Evolutionary conservation across 1,139 yeast species (phyloP), one percentile per base, ranked within the genome.

Genomic region (Blastobotrys apis): DNA sequence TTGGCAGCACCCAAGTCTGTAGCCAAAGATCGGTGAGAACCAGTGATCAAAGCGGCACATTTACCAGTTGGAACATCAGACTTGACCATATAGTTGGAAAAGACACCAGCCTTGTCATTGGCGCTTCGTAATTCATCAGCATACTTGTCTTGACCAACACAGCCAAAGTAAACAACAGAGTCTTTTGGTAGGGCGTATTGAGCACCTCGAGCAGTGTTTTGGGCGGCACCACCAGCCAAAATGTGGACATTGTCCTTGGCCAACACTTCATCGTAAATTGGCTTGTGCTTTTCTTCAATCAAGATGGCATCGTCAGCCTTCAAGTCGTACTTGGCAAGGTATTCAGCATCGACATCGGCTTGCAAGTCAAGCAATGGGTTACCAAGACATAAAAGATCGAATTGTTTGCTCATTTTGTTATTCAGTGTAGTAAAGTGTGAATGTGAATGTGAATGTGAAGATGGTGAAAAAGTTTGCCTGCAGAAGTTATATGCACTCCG

Each of bases 211-310:
- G 98, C 97, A 53, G 98, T 82, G 73, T 92, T 92, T 73, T 92
- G 99, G 50, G 97, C 98, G 58, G 99, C 98, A 66, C 99, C 99
- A 57, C 99, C 99, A 51, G 99, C 98, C 57, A 92, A 79, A 53
- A 81, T 71, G 62, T 80, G 78, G 55, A 85, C 81, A 51, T 74
- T 78, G 35, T 77, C 72, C 64, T 72, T 71, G 43, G 73, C 67
- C 53, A 86, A 71, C 55, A 84, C 76, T 68, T 90, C 97, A 48
- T 77, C 82, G 66, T 74, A 92, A 65, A 92, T 85, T 47, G 59
- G 86, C 78, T 81, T 69, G 71, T 87, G 97, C 68, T 82, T 78
- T 55, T 81, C 90, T 60, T 90, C 97, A 44, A 83, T 88, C 54
- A 92, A 78, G 59, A 92, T 88, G 55, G 98, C 98, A 66, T 92